Evolutionary conservation across 202 grass and related monocot genomes (phyloP).

Genomic region (Bolboschoenoplectus hybrid): DNA sequence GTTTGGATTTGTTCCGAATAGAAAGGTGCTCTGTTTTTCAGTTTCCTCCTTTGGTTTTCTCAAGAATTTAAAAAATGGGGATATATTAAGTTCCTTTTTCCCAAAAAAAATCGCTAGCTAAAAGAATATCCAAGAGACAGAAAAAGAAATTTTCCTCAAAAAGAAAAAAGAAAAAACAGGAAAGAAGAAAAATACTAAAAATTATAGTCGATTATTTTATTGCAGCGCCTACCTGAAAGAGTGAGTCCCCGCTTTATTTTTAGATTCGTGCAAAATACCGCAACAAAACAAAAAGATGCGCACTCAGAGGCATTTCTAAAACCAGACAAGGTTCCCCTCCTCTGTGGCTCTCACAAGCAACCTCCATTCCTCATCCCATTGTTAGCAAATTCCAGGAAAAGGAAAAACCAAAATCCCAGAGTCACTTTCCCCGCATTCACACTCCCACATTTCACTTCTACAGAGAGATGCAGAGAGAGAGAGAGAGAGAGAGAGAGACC

Average conservation of each 20-base stretch:
- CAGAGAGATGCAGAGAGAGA: conserved; percentile 21
- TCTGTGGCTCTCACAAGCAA: not conserved
- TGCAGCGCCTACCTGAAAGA: conserved; percentile 15
- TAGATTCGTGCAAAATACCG: conserved; percentile 35
- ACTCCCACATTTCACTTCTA: not conserved
- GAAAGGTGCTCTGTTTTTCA: not conserved
- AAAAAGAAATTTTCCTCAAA: not conserved
- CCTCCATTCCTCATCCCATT: conserved; percentile 7
- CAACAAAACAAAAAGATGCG: conserved; percentile 28
- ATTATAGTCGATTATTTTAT: conserved; percentile 29
- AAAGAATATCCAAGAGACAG: not conserved
- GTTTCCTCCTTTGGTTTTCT: not conserved
- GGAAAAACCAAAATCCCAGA: conserved; percentile 6
- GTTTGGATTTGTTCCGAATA: not conserved
- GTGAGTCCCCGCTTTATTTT: not conserved
- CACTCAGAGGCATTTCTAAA: conserved; percentile 17
- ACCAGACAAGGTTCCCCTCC: not conserved
- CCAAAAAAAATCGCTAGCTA: not conserved
- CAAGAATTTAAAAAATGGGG: not conserved
- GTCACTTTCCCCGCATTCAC: not conserved
- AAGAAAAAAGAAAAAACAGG: not conserved
- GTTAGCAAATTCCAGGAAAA: conserved; percentile 18
- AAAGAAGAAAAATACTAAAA: not conserved
- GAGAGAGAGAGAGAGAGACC: not conserved
- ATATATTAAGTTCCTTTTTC: not conserved